A percentile compares a stretch with the other conserved stretches of the same genome.
Conservation (phyloP, 371 early-diverging fungal species). For the Mortierella sp. region DNA sequence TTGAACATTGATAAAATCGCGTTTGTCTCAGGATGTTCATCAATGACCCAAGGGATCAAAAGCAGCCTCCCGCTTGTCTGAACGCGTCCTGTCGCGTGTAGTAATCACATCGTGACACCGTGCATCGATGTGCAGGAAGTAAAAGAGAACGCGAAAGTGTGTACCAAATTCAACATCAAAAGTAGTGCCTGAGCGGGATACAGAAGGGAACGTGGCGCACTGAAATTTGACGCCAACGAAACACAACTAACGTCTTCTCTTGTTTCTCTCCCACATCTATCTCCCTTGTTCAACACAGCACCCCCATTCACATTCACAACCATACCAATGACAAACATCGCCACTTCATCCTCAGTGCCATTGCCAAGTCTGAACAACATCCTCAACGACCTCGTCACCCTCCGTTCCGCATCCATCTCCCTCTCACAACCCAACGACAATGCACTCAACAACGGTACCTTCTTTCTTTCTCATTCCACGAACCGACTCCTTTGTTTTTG, state of each 20-base stretch:
- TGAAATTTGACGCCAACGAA: no score
- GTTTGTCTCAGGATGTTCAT: no score
- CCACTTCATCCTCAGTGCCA: conserved; percentile 20
- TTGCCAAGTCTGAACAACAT: conserved; percentile 43
- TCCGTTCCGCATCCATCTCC: conserved; percentile 38
- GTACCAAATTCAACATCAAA: no score
- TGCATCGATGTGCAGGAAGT: no score
- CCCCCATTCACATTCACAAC: neutral
- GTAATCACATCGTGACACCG: no score
- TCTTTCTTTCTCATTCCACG: neutral
- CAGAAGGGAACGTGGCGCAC: no score
- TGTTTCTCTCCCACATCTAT: neutral
- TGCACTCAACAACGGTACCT: conserved; percentile 13
- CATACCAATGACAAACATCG: conserved; percentile 6
- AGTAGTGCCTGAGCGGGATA: no score
- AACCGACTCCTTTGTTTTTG: neutral
- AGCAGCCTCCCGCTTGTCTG: no score
- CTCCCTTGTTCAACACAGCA: neutral
- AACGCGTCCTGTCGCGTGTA: no score
- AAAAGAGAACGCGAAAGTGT: no score
- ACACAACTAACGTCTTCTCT: neutral
- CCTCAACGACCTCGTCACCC: conserved; percentile 28
- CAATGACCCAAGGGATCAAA: no score
- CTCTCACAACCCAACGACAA: conserved; percentile 25
- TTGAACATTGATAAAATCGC: no score